Conservation (phyloP, 306 rosid species). For the Betula pendula region DNA sequence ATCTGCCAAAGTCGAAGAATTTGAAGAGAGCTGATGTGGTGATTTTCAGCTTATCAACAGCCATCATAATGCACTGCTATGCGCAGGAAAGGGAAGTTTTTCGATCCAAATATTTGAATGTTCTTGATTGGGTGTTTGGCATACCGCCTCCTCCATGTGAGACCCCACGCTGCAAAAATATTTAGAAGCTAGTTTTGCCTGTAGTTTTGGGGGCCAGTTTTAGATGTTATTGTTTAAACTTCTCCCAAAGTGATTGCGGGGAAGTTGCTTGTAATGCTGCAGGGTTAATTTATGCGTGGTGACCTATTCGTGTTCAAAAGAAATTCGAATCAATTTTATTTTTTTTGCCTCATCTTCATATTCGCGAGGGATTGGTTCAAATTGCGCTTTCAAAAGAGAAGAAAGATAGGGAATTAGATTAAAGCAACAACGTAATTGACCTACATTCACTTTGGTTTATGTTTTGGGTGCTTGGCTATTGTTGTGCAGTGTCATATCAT, state of each 20-base stretch:
- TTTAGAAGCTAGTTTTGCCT: slow-evolving; percentile 14
- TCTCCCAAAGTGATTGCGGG: background rate
- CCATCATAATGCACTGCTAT: slow-evolving; percentile 97
- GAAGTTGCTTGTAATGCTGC: background rate
- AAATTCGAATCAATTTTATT: background rate
- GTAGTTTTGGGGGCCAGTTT: background rate
- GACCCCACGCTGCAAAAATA: slow-evolving; percentile 67
- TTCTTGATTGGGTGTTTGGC: slow-evolving; percentile 98
- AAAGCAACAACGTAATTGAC: background rate
- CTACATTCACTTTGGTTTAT: background rate
- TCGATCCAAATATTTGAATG: slow-evolving; percentile 76
- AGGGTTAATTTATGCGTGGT: background rate
- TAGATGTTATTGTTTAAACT: background rate
- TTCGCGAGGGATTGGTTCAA: background rate
- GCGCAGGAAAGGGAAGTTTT: slow-evolving; percentile 94
- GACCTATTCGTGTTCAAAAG: background rate
- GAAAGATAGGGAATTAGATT: background rate
- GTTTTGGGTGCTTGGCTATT: no score
- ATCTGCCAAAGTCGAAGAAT: slow-evolving; percentile 61
- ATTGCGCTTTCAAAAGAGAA: background rate
- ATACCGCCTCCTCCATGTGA: slow-evolving; percentile 85
- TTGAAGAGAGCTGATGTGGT: slow-evolving; percentile 80
- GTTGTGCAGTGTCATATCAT: background rate
- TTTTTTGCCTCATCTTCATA: background rate
- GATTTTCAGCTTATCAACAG: slow-evolving; percentile 86